Conservation (phyloP, 352 stramenopile genomes). For the Pythium coloratum region DNA sequence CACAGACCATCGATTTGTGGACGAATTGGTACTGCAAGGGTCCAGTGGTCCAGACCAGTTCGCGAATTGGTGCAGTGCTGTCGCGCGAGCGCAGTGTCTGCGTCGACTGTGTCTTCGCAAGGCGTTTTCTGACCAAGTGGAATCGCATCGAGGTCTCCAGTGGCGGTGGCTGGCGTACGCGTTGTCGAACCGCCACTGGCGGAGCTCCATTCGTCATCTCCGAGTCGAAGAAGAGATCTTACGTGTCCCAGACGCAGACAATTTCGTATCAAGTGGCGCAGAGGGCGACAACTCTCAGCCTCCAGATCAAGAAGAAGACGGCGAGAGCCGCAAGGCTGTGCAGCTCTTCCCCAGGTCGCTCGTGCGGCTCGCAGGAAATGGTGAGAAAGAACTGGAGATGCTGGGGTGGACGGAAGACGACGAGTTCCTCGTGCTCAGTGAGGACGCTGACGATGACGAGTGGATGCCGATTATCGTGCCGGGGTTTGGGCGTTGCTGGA, state of each 20-base stretch:
- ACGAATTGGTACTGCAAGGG: slow-evolving; percentile 8
- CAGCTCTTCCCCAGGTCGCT: slow-evolving; percentile 2
- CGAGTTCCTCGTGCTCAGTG: slow-evolving; percentile 10
- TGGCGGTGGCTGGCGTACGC: slow-evolving; percentile 12
- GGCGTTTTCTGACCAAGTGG: slow-evolving; percentile 5
- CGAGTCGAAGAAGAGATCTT: slow-evolving; percentile 2
- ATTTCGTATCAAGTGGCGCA: neutral
- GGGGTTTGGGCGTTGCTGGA: slow-evolving; percentile 8
- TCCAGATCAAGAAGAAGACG: neutral
- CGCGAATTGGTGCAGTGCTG: slow-evolving; percentile 7
- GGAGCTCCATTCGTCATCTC: slow-evolving; percentile 8
- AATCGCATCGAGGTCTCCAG: neutral
- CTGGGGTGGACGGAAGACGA: neutral
- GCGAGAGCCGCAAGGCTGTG: neutral
- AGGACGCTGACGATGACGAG: neutral
- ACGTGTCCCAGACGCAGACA: neutral
- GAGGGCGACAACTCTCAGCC: neutral
- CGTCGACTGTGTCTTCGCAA: neutral
- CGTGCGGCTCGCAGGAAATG: neutral
- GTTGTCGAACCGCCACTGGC: slow-evolving; percentile 7
- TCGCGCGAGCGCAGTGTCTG: slow-evolving; percentile 2
- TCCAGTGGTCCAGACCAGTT: slow-evolving; percentile 1
- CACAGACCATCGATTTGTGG: neutral
- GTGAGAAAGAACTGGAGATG: slow-evolving; percentile 3
- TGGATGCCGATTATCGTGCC: slow-evolving; percentile 4